Evolutionary conservation across 176 grass and related monocot genomes (phyloP).

Genomic region (Carex scoparia): DNA sequence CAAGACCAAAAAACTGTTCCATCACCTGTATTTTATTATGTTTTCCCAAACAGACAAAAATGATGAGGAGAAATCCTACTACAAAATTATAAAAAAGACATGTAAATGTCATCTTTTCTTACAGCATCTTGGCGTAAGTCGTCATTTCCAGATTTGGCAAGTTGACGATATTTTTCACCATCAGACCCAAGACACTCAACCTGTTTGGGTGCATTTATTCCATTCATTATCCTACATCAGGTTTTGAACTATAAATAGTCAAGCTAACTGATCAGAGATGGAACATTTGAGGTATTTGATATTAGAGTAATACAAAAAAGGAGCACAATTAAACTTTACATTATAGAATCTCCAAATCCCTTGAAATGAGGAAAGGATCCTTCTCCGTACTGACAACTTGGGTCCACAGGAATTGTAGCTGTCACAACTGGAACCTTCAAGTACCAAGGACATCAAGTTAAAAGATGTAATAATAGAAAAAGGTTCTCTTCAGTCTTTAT

Average conservation of each 20-base stretch:
- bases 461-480: neutral
- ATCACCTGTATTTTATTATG: constrained; percentile 60
- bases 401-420: constrained; percentile 71
- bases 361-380: constrained; percentile 92
- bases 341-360: constrained; percentile 75
- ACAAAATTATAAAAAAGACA: neutral
- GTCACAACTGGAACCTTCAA: constrained; percentile 86
- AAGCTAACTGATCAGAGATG: neutral
- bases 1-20: constrained; percentile 97
- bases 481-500: neutral
- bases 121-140: constrained; percentile 95
- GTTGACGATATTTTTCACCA: constrained; percentile 85
- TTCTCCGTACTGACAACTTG: constrained; percentile 69
- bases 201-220: constrained; percentile 93
- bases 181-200: constrained; percentile 84
- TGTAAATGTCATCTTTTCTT: constrained; percentile 34
- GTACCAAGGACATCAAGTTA: constrained; percentile 25
- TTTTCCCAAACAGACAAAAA: neutral
- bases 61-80: neutral
- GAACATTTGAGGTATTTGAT: neutral
- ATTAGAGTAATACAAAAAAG: neutral
- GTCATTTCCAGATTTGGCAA: constrained; percentile 99
- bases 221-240: constrained; percentile 78
- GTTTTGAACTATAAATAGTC: constrained; percentile 28
- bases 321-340: constrained; percentile 46